A percentile compares a stretch with the other conserved stretches of the same genome.
Evolutionary conservation across 257 asterid species (phyloP).

Genomic region (Nicotiana sylvestris): DNA sequence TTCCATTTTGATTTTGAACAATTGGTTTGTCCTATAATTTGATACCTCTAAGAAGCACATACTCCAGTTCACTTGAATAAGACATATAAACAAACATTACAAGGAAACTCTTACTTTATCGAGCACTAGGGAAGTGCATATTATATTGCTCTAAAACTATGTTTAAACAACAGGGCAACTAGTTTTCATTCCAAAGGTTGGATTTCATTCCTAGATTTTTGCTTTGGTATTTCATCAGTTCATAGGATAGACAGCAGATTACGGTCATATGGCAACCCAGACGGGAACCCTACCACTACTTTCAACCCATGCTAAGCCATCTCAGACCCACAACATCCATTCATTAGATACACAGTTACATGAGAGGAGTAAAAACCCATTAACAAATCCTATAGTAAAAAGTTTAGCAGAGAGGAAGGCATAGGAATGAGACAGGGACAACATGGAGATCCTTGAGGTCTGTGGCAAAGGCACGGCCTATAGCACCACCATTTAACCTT

Average conservation of each 20-base stretch:
- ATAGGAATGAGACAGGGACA: not conserved
- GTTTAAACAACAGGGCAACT: not conserved
- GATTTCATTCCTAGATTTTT: slow-evolving; percentile 6
- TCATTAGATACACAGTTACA: not conserved
- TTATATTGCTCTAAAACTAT: not conserved
- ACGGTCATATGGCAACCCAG: not conserved
- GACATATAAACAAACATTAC: not conserved
- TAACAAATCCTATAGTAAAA: not conserved
- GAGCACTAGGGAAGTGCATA: not conserved
- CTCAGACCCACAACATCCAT: not conserved
- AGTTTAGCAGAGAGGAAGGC: not conserved
- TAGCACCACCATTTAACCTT: not conserved
- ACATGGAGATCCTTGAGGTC: not conserved
- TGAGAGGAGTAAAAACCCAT: not conserved
- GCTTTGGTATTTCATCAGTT: not conserved
- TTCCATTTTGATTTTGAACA: not conserved
- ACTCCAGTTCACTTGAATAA: not conserved
- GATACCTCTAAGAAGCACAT: not conserved
- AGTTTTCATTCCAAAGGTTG: not conserved
- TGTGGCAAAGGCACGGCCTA: slow-evolving; percentile 4
- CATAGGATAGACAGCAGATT: not conserved
- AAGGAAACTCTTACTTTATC: not conserved
- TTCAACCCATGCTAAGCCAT: not conserved
- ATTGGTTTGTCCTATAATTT: not conserved
- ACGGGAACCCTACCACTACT: not conserved